Percentiles rank a stretch among this genome's conserved stretches.
phyloP scores from a whole-genome alignment of 139 green algal species.

The Chlamydomonas sp. region DNA sequence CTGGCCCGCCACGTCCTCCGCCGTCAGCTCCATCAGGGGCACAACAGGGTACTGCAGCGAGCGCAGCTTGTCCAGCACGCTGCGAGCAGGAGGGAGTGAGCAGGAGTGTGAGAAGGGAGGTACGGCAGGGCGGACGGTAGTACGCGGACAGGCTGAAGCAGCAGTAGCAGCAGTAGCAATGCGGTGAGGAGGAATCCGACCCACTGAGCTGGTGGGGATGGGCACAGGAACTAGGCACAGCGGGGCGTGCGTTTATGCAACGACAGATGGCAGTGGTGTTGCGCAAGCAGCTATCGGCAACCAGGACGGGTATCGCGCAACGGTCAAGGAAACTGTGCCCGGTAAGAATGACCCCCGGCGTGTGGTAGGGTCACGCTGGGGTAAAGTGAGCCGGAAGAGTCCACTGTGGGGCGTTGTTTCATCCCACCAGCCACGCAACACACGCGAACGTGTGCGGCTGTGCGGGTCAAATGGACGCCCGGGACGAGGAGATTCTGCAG shows the following conservation, averaged over 20 bases:
- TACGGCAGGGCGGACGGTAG: neutral
- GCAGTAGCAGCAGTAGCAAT: neutral
- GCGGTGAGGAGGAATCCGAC: too few species aligned
- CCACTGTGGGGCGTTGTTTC: constrained; percentile 35
- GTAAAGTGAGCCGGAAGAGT: neutral
- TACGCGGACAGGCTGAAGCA: neutral
- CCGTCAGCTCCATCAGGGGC: constrained; percentile 24
- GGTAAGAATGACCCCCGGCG: too few species aligned
- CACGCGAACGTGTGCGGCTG: neutral
- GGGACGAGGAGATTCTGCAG: too few species aligned
- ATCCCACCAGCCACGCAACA: constrained; percentile 15
- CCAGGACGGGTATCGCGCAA: too few species aligned
- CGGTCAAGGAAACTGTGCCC: too few species aligned
- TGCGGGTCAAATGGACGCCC: constrained; percentile 22
- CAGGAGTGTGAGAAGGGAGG: neutral
- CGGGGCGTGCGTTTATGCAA: too few species aligned
- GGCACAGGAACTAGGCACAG: too few species aligned
- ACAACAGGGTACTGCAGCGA: constrained; percentile 45
- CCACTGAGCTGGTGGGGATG: too few species aligned
- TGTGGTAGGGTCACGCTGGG: too few species aligned
- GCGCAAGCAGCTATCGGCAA: too few species aligned
- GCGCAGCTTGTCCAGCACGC: constrained; percentile 29
- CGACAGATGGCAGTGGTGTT: too few species aligned
- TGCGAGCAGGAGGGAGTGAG: neutral
- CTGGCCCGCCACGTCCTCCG: neutral